Conservation (phyloP, 495 filamentous ascomycete species). For the Tuber microsphaerosporum region DNA sequence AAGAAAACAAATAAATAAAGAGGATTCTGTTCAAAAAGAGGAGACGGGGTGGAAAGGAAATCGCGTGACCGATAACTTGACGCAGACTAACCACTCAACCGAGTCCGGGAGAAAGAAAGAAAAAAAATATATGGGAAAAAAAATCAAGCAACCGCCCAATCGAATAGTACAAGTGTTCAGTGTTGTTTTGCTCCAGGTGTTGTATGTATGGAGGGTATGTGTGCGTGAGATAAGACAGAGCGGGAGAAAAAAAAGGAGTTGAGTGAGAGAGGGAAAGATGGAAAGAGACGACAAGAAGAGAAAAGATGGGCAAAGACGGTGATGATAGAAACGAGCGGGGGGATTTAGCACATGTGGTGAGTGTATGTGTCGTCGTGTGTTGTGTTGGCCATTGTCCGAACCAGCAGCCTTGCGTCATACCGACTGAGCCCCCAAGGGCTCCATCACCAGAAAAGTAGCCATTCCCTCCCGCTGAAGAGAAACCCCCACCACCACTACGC, state of each 20-base stretch:
- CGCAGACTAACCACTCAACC: constrained; percentile 26
- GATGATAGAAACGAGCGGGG: constrained; percentile 1
- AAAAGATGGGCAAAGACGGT: neutral
- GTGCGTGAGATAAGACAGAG: constrained; percentile 14
- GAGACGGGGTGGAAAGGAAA: constrained; percentile 5
- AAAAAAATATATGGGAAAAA: neutral
- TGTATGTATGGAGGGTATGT: constrained; percentile 32
- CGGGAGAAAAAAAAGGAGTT: neutral
- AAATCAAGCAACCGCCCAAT: constrained; percentile 32
- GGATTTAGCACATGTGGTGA: neutral
- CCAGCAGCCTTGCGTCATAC: neutral
- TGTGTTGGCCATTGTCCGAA: neutral
- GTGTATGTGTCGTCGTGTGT: constrained; percentile 2
- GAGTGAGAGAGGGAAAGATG: neutral
- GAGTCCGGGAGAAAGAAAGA: constrained; percentile 19
- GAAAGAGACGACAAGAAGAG: neutral
- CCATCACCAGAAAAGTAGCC: constrained; percentile 1
- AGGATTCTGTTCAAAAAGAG: constrained; percentile 10
- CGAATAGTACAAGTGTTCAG: constrained; percentile 37
- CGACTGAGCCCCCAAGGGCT: neutral
- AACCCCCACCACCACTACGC: constrained; percentile 12
- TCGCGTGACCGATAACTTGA: constrained; percentile 27
- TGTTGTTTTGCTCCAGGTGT: constrained; percentile 20
- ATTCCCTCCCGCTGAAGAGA: constrained; percentile 15
- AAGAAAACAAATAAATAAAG: constrained; percentile 28